phyloP scores from a whole-genome alignment of 2,329 filamentous ascomycete genomes.

The Cercospora janseana region DNA sequence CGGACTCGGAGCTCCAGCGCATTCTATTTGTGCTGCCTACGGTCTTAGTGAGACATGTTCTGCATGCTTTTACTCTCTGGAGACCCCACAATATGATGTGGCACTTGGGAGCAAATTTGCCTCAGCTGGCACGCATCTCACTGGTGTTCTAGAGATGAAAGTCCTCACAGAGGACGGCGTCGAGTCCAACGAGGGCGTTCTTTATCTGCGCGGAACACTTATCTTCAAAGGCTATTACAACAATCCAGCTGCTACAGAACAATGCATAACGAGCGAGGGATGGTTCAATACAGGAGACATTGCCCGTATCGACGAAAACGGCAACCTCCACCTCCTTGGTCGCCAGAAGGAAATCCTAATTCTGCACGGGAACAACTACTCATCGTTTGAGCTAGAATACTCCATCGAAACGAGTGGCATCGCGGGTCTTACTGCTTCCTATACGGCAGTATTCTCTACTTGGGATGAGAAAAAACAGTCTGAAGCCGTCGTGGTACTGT shows the following conservation, averaged over 20 bases:
- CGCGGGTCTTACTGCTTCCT: constrained; percentile 19
- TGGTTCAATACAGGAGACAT: constrained; percentile 38
- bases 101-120: constrained; percentile 21
- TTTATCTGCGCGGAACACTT: constrained; percentile 17
- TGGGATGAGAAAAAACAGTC: constrained; percentile 24
- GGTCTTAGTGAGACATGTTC: constrained; percentile 29
- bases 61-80: constrained; percentile 26
- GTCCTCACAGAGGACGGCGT: constrained; percentile 10
- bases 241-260: constrained; percentile 37
- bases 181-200: constrained; percentile 10
- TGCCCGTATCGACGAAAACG: constrained; percentile 23
- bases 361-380: constrained; percentile 28
- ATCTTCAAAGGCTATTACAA: constrained; percentile 43
- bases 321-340: constrained; percentile 26
- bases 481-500: constrained; percentile 25
- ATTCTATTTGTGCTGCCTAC: constrained; percentile 24
- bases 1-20: constrained; percentile 17
- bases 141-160: constrained; percentile 19
- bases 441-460: constrained; percentile 25
- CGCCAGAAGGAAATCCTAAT: constrained; percentile 27
- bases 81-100: constrained; percentile 23
- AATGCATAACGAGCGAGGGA: constrained; percentile 38
- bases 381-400: constrained; percentile 27
- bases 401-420: constrained; percentile 24
- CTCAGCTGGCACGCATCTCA: constrained; percentile 20